A percentile compares a stretch with the other conserved stretches of the same genome.
phyloP scores from a whole-genome alignment of 805 yeast species.

The Wickerhamiella sergipiensis region DNA sequence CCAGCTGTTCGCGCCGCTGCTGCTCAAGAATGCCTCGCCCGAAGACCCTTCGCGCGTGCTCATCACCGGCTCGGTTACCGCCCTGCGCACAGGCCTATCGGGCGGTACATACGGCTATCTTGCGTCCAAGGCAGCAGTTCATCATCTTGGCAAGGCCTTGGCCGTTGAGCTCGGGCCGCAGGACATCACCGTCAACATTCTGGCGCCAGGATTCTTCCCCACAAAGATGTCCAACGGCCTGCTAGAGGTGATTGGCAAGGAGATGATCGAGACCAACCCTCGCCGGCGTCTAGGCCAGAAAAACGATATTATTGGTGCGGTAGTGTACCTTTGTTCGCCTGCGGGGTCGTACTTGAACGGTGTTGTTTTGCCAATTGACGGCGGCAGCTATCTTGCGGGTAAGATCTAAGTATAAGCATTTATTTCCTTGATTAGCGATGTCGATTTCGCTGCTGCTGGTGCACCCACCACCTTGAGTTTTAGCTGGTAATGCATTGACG shows the following conservation, averaged over 20 bases:
- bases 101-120: conserved; percentile 57
- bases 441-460: no score
- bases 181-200: conserved; percentile 52
- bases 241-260: conserved; percentile 39
- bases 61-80: conserved; percentile 56
- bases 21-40: conserved; percentile 37
- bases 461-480: no score
- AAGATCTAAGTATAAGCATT: conserved; percentile 12
- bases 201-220: conserved; percentile 71
- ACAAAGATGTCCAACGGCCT: conserved; percentile 61
- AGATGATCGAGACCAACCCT: conserved; percentile 41
- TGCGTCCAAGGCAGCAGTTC: conserved; percentile 65
- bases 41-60: conserved; percentile 53
- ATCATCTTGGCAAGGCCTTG: conserved; percentile 49
- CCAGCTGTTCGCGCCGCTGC: conserved; percentile 45
- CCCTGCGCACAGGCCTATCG: conserved; percentile 29
- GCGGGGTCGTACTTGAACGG: conserved; percentile 55
- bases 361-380: conserved; percentile 53
- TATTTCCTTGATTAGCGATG: no score
- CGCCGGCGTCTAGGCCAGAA: conserved; percentile 47
- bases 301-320: conserved; percentile 43
- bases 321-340: conserved; percentile 42
- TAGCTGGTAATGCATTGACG: no score
- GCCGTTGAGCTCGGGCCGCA: conserved; percentile 54
- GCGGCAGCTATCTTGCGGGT: conserved; percentile 41